Conservation (phyloP, 768 basidiomycete genomes). For the Dendrothele bispora region DNA sequence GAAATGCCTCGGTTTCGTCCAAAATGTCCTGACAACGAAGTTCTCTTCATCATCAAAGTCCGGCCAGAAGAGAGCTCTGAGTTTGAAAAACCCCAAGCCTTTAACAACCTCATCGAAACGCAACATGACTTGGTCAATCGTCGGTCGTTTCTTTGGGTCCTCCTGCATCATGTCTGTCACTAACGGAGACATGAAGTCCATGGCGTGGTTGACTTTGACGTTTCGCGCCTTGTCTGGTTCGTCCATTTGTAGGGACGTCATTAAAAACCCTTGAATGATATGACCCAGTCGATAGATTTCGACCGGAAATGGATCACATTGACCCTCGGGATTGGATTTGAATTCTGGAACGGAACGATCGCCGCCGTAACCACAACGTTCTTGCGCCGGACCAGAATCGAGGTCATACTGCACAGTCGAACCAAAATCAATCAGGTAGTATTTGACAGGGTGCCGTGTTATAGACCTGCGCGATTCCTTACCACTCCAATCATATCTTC, state of each 20-base stretch:
- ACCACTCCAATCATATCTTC: slow-evolving; percentile 3
- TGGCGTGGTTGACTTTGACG: too few relatives aligned
- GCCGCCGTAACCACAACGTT: slow-evolving; percentile 33
- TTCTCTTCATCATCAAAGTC: too few relatives aligned
- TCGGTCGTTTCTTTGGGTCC: slow-evolving; percentile 10
- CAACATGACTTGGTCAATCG: slow-evolving; percentile 11
- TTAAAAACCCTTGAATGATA: slow-evolving; percentile 22
- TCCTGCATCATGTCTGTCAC: slow-evolving; percentile 7
- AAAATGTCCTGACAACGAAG: too few relatives aligned
- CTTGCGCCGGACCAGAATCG: slow-evolving; percentile 20
- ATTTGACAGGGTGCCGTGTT: slow-evolving; percentile 29
- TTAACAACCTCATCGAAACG: slow-evolving; percentile 8
- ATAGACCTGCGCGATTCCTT: slow-evolving; percentile 17
- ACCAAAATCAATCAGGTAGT: slow-evolving; percentile 41
- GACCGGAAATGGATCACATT: slow-evolving; percentile 38
- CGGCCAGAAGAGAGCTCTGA: too few relatives aligned
- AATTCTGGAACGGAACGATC: slow-evolving; percentile 44
- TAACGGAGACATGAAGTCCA: slow-evolving; percentile 12
- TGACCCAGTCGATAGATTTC: slow-evolving; percentile 48
- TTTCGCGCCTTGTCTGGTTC: too few relatives aligned
- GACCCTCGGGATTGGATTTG: slow-evolving; percentile 11
- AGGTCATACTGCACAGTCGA: slow-evolving; percentile 28
- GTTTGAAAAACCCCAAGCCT: neutral
- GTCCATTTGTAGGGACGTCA: too few relatives aligned
- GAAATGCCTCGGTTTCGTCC: too few relatives aligned